These are phyloP conservation scores for Trichoderma gamsii DNA, from an alignment of 495 filamentous ascomycete genomes.

Conservation along the genomic window DNA sequence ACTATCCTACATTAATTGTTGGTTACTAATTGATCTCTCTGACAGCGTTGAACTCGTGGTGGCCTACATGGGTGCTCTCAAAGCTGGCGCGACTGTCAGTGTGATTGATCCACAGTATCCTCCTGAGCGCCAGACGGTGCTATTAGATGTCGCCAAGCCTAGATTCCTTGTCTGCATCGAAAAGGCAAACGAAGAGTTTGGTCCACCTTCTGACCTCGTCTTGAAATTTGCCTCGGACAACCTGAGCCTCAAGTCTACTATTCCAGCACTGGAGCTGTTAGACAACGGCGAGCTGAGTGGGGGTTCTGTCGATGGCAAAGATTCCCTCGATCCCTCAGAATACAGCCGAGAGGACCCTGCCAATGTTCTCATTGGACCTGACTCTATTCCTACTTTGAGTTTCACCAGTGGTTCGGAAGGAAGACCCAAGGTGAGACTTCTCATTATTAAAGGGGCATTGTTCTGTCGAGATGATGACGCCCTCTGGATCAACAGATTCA, in stretches of 20 bases:
- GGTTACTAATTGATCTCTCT: background rate
- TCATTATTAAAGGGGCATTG: background rate
- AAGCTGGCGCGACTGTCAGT: conserved; percentile 51
- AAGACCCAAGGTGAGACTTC: conserved; percentile 49
- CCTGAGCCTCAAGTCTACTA: conserved; percentile 56
- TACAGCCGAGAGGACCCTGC: conserved; percentile 45
- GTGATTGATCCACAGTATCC: conserved; percentile 76
- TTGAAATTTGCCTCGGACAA: conserved; percentile 57
- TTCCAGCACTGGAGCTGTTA: conserved; percentile 60
- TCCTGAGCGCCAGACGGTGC: conserved; percentile 69
- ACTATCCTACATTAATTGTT: background rate
- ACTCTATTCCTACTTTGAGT: conserved; percentile 63
- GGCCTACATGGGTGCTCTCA: conserved; percentile 42
- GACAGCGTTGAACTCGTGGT: conserved; percentile 53
- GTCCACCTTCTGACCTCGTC: conserved; percentile 54
- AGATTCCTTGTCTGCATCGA: conserved; percentile 64
- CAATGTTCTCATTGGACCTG: conserved; percentile 68
- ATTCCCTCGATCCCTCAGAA: conserved; percentile 48
- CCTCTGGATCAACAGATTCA: background rate
- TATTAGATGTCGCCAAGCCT: conserved; percentile 71
- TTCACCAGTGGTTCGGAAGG: conserved; percentile 78
- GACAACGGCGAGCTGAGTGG: conserved; percentile 62
- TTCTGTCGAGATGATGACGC: background rate
- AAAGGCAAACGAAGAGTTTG: conserved; percentile 59
- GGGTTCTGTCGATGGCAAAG: conserved; percentile 51